These are phyloP conservation scores for Eutypella sp. DNA, from an alignment of 2,329 filamentous ascomycete species.

Conservation along the genomic window DNA sequence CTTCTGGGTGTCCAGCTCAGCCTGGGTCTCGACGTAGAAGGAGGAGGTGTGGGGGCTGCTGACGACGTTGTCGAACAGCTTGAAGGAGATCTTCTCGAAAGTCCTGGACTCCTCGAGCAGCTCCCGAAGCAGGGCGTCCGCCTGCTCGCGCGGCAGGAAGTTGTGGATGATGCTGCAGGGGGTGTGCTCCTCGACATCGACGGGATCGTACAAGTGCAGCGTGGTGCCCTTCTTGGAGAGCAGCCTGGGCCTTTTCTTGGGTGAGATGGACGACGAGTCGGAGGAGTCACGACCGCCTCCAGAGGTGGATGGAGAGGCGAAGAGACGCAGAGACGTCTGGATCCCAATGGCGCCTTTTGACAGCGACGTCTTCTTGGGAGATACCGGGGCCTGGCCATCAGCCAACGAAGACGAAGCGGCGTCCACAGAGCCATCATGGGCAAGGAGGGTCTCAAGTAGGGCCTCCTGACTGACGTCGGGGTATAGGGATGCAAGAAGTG, in stretches of 20 bases:
- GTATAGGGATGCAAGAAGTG: slow-evolving; percentile 73
- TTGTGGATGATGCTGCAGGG: slow-evolving; percentile 92
- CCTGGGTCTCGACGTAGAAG: slow-evolving; percentile 74
- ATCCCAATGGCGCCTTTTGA: slow-evolving; percentile 38
- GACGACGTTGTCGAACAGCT: slow-evolving; percentile 84
- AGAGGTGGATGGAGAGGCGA: slow-evolving; percentile 28
- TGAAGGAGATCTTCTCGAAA: slow-evolving; percentile 70
- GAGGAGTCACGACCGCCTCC: slow-evolving; percentile 6
- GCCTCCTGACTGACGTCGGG: slow-evolving; percentile 57
- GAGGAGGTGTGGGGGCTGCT: slow-evolving; percentile 77
- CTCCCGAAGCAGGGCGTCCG: slow-evolving; percentile 69
- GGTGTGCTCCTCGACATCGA: slow-evolving; percentile 76
- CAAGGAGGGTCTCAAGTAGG: slow-evolving; percentile 74
- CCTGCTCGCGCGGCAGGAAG: slow-evolving; percentile 68
- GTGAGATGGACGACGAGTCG: slow-evolving; percentile 12
- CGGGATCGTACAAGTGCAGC: slow-evolving; percentile 74
- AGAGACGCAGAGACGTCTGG: slow-evolving; percentile 60
- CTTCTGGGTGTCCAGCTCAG: slow-evolving; percentile 65
- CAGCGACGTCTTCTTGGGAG: slow-evolving; percentile 30
- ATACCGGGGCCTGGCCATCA: slow-evolving; percentile 17
- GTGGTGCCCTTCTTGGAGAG: slow-evolving; percentile 76
- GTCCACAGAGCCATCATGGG: slow-evolving; percentile 71
- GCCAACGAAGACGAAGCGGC: slow-evolving; percentile 54
- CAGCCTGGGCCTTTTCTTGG: slow-evolving; percentile 43
- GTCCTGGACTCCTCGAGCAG: slow-evolving; percentile 67